Conservation (phyloP, 1,139 yeast species). For the Suhomyces anneliseae region DNA sequence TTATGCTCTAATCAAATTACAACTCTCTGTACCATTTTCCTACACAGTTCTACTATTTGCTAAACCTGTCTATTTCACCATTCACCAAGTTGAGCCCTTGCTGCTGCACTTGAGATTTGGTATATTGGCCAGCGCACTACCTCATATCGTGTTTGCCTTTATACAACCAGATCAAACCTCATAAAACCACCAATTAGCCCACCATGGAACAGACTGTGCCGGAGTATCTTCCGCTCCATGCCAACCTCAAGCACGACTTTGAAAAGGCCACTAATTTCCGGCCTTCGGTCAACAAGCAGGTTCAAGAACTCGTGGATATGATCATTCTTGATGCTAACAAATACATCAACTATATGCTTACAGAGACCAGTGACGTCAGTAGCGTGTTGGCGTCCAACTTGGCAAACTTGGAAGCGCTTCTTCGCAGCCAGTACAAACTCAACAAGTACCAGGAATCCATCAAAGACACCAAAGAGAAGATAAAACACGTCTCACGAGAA, state of each 20-base stretch:
- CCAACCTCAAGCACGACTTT: slow-evolving; percentile 10
- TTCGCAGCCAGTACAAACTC: slow-evolving; percentile 3
- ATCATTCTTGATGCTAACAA: slow-evolving; percentile 9
- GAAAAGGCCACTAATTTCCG: slow-evolving; percentile 12
- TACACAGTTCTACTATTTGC: no score
- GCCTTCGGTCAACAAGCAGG: slow-evolving; percentile 7
- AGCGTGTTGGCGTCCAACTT: slow-evolving; percentile 2
- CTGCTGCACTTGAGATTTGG: no score
- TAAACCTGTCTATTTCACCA: no score
- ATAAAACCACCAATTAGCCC: not conserved
- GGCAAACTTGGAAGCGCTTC: slow-evolving; percentile 2
- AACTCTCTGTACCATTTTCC: no score
- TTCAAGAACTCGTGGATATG: slow-evolving; percentile 9
- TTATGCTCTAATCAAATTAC: no score
- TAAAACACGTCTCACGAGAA: slow-evolving; percentile 8
- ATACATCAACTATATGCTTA: slow-evolving; percentile 12
- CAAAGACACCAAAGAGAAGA: slow-evolving; percentile 10
- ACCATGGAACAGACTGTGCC: slow-evolving; percentile 8
- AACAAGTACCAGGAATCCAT: slow-evolving; percentile 7
- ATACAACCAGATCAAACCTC: not conserved
- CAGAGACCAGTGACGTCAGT: slow-evolving; percentile 6
- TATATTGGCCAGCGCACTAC: no score
- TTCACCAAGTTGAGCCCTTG: no score
- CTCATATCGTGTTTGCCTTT: no score
- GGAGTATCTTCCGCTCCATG: slow-evolving; percentile 14